Evolutionary conservation across 768 basidiomycete species (phyloP), one percentile per base, ranked within the genome.

Genomic region (Amanita phalloides): DNA sequence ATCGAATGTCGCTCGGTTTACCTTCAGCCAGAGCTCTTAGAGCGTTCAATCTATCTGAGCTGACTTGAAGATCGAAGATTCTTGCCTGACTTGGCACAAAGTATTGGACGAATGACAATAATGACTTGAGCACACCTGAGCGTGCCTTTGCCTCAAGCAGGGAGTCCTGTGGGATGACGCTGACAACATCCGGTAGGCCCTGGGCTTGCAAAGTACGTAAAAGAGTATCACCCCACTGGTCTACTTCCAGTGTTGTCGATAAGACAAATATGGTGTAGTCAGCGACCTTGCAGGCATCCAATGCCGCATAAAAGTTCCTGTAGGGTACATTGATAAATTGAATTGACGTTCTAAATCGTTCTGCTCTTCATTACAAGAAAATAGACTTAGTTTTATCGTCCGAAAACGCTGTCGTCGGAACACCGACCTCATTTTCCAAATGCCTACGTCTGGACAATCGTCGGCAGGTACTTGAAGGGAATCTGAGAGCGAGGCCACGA

Each of bases 61-160:
- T 59, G 1, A 68, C 65, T 49, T 80, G 73, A 43, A 91, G 66
- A 66, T 93, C 90, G 60, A 82, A 87, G 0, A 98, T 74, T 32
- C 84, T 76, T 6, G 75, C 69, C 60, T 93, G 86, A 21, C 77
- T 73, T 2, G 95, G 95, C 54, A 90, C 88, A 66, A 98, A 99
- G 68, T 97, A 97, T 56, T 85, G 84, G 53, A 94, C 82, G 72
- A 97, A 99, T 8, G 93, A 96, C 7, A 95, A 76, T 4, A 97
- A 74, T 1, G 92, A 96, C 68, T 90, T 93, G 51, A 90, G 68
- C 44, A 92, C 76, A 14, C 78, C 79, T 1, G 79, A 60, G 28
- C 79, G 80, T 30, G 78, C 68, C 67, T 91, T 91, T 4, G 68
- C 57, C 52, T 84, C 85, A 38, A 79, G 64, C 3, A 70, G 59